Evolutionary conservation across 1,284 basidiomycete species (phyloP), one percentile per base, ranked within the genome.

Genomic region (Fomitopsis betulina): DNA sequence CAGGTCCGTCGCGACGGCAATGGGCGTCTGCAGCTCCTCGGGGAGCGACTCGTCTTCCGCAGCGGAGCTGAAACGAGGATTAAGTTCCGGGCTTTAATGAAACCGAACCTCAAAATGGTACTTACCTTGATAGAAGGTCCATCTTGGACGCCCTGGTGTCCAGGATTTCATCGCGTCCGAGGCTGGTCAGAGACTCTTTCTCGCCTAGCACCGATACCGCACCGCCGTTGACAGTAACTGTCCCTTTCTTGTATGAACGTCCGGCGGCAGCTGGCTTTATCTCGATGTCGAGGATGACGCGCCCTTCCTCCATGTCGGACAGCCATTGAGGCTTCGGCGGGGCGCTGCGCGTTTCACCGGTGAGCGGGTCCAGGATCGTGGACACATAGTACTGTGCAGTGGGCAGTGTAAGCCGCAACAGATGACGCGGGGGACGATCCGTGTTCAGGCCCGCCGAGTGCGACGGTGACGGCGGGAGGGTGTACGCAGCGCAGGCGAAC

Each of bases 351-450:
- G 78, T 78, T 70, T 91, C 85, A 17, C 87, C 89, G 1, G 89
- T 93, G 62, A 95, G 73, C 8, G 93, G 94, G 73, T 95, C 91
- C 58, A 83, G 76, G 19, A 94, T 82, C 0, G 84, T 84, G 42
- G 86, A 85, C 33, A 86, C 78, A 67, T 88, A 85, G 68, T 87
- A 93, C 60, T 87, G 89, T 10, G 88, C 85, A 0, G 92, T 94
- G 2, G 93, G 93, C n/a, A 96, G 73, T 39, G 81, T 86, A 56
- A 96, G 69, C 43, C 89, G 80, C 10, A 96, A 63, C 19, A 96
- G 71, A 69, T 95, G 91, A 38, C 91, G 81, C 21, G 86, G 80
- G 7, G 85, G 82, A 51, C 77, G 76, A 60, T 82, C 81, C 12
- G 78, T 75, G 59, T 78, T 82, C 58, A 87, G 69, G 9, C 85